These are phyloP conservation scores for Clonostachys rhizophaga DNA, from an alignment of 2,329 filamentous ascomycete species.

Conservation along the genomic window DNA sequence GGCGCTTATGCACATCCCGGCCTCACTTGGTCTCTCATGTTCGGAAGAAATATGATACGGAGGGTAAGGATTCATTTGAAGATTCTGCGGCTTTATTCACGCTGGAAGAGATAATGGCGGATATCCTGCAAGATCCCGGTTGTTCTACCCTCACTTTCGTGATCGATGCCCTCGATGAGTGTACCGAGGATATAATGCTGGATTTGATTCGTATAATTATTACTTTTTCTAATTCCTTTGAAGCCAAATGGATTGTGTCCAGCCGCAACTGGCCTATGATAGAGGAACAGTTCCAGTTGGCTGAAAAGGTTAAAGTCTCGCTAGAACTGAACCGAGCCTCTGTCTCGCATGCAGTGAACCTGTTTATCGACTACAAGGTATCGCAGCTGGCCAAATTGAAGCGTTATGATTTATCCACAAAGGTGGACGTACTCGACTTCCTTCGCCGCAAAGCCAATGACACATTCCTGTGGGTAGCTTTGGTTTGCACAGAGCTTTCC, in stretches of 20 bases:
- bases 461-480: slow-evolving; percentile 18
- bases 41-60: slow-evolving; percentile 1
- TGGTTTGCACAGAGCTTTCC: slow-evolving; percentile 8
- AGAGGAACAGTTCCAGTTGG: slow-evolving; percentile 9
- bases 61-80: neutral
- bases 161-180: slow-evolving; percentile 44
- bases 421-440: slow-evolving; percentile 1
- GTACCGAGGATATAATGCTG: slow-evolving; percentile 10
- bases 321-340: slow-evolving; percentile 28
- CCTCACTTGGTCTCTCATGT: neutral
- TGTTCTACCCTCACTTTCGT: slow-evolving; percentile 21
- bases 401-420: slow-evolving; percentile 1
- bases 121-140: slow-evolving; percentile 28
- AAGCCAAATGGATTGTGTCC: slow-evolving; percentile 34
- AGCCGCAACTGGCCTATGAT: slow-evolving; percentile 35
- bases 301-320: slow-evolving; percentile 13
- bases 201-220: slow-evolving; percentile 23
- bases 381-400: slow-evolving; percentile 9
- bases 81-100: slow-evolving; percentile 24
- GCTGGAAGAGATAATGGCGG: slow-evolving; percentile 27
- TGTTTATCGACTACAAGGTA: slow-evolving; percentile 25
- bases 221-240: slow-evolving; percentile 17
- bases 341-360: slow-evolving; percentile 23
- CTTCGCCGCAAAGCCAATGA: slow-evolving; percentile 22
- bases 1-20: slow-evolving; percentile 24